These are phyloP conservation scores for Berberis thunbergii DNA, from an alignment of 164 flowering plant species.

Conservation along the genomic window DNA sequence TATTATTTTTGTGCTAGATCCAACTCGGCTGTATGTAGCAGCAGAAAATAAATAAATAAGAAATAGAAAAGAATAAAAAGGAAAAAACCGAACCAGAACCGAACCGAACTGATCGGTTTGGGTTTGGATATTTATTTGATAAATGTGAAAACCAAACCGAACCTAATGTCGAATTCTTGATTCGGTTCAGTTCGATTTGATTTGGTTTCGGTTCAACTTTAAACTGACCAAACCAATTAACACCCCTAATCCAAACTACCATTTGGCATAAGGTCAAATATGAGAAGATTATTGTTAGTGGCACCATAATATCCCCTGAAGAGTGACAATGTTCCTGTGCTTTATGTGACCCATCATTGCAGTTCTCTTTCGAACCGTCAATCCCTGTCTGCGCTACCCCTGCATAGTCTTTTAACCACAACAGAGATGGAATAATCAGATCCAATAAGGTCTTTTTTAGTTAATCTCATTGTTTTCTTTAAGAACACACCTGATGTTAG, in stretches of 20 bases:
- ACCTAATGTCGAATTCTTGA: too few relatives aligned
- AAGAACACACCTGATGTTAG: slow-evolving; percentile 44
- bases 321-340: slow-evolving; percentile 81
- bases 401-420: slow-evolving; percentile 73
- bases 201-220: too few relatives aligned
- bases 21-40: too few relatives aligned
- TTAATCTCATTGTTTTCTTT: slow-evolving; percentile 64
- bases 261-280: slow-evolving; percentile 92
- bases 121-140: too few relatives aligned
- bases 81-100: too few relatives aligned
- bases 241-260: slow-evolving; percentile 50
- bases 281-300: slow-evolving; percentile 71
- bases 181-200: too few relatives aligned
- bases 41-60: too few relatives aligned
- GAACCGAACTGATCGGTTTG: too few relatives aligned
- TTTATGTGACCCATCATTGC: slow-evolving; percentile 92
- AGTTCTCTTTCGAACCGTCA: slow-evolving; percentile 86
- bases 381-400: slow-evolving; percentile 60
- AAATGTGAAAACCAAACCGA: too few relatives aligned
- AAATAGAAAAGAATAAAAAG: too few relatives aligned
- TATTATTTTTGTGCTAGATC: too few relatives aligned
- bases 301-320: slow-evolving; percentile 77
- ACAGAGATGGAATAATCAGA: slow-evolving; percentile 48
- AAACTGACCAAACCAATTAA: too few relatives aligned
- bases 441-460: slow-evolving; percentile 78